Conservation (phyloP, 805 yeast genomes). For the Metschnikowia aberdeeniae region DNA sequence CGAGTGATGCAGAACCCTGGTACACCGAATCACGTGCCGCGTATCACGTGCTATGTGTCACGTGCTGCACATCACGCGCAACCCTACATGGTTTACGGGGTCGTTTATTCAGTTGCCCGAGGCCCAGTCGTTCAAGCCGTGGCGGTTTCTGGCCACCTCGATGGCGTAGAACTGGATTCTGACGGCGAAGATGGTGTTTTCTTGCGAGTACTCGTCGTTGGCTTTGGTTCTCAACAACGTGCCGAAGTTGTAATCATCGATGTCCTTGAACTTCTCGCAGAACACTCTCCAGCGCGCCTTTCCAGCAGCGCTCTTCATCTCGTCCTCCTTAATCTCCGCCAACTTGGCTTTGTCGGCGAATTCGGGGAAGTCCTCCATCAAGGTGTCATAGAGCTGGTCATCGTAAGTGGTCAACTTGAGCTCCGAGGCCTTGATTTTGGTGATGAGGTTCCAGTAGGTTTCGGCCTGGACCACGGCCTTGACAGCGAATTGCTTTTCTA, state of each 20-base stretch:
- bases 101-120: slow-evolving; percentile 15
- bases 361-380: slow-evolving; percentile 83
- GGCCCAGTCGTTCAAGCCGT: slow-evolving; percentile 91
- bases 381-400: slow-evolving; percentile 59
- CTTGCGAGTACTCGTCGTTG: slow-evolving; percentile 72
- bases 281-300: slow-evolving; percentile 90
- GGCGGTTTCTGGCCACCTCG: slow-evolving; percentile 89
- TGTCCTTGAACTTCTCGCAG: slow-evolving; percentile 75
- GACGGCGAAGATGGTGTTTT: slow-evolving; percentile 81
- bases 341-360: slow-evolving; percentile 58
- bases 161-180: slow-evolving; percentile 93
- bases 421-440: slow-evolving; percentile 71
- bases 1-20: background rate
- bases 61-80: background rate
- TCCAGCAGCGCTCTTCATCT: slow-evolving; percentile 73
- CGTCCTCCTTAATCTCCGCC: slow-evolving; percentile 63
- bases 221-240: slow-evolving; percentile 79
- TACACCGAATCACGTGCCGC: background rate
- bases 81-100: background rate
- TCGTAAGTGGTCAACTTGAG: slow-evolving; percentile 70
- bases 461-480: slow-evolving; percentile 95
- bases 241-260: slow-evolving; percentile 94
- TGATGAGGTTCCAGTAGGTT: slow-evolving; percentile 82
- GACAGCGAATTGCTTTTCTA: slow-evolving; percentile 97
- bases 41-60: background rate